Evolutionary conservation across 2,329 filamentous ascomycete species (phyloP).

Genomic region (Talaromyces sp.): DNA sequence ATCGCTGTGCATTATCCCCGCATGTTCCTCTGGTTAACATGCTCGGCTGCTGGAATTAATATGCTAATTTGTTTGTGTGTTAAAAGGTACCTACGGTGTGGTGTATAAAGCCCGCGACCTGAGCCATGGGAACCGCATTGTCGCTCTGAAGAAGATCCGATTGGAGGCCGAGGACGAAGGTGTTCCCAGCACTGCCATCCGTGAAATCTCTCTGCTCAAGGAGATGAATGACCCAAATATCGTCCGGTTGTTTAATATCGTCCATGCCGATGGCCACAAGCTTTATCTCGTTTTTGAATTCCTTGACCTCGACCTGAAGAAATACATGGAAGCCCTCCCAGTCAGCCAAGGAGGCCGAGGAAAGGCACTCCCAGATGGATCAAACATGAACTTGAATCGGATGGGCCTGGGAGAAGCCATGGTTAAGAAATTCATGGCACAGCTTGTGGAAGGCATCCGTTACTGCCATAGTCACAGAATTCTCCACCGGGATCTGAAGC

Average conservation of each 20-base stretch:
- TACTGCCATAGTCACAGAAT: slow-evolving; percentile 89
- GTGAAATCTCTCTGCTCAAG: slow-evolving; percentile 89
- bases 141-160: slow-evolving; percentile 91
- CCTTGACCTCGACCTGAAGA: slow-evolving; percentile 86
- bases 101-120: slow-evolving; percentile 93
- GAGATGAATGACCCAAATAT: slow-evolving; percentile 93
- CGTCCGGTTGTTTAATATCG: slow-evolving; percentile 81
- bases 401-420: slow-evolving; percentile 73
- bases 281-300: slow-evolving; percentile 91
- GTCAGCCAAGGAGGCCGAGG: slow-evolving; percentile 79
- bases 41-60: not conserved
- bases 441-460: slow-evolving; percentile 75
- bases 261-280: slow-evolving; percentile 91
- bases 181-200: slow-evolving; percentile 86
- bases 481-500: slow-evolving; percentile 83
- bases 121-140: slow-evolving; percentile 73
- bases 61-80: slow-evolving; percentile 7
- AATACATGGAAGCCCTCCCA: slow-evolving; percentile 90
- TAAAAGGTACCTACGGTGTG: slow-evolving; percentile 81
- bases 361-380: slow-evolving; percentile 76
- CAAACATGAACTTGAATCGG: slow-evolving; percentile 57
- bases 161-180: slow-evolving; percentile 94
- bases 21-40: not conserved
- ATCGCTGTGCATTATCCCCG: not conserved
- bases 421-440: slow-evolving; percentile 89